Base-by-base conservation (phyloP, 148 eudicot species). In the Fagopyrum esculentum region DNA sequence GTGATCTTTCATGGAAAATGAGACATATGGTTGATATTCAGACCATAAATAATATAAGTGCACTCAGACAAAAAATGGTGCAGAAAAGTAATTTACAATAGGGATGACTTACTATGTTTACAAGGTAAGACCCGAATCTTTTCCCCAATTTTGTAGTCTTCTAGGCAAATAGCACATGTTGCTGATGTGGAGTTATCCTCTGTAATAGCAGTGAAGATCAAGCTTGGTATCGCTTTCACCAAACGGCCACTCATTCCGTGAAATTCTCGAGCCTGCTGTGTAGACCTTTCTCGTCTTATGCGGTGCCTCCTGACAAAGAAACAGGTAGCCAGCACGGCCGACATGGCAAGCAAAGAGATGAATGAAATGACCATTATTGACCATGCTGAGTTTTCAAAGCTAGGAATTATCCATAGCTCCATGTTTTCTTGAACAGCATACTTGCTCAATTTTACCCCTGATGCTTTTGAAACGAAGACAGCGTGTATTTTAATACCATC, bases 91-190 rank as follows among this genome's bases (percentile, higher is more conserved):
- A 11, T 4, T 2, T 11, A 10, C 5, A 15, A 22, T 29, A 61
- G 10, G 26, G 44, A 13, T 13, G 29, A 88, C 98, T 87, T 85
- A 94, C 98, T 94, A 75, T 94, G 98, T 19, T 77, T 80, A 75
- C 98, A 94, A 55, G 98, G 98, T 72, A 94, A 80, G 84, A 92
- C n/a, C 80, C 98, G 88, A 48, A 94, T 89, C 84, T 83, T 88
- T 46, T 92, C 97, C 52, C 94, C 97, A 68, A 92, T 76, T 6
- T 13, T 78, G 79, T 92, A 92, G 75, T 94, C 98, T 73, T 94
- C 98, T 26, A 94, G 89, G 81, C 98, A 94, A 47, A 94, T 91
- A 30, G 97, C 96, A 79, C 98, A 94, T 35, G 89, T 89, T 69
- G 85, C 74, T 43, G 98, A 89, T 10, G 98, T 94, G 77, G 92